Evolutionary conservation across 331 rosid genomes (phyloP), one percentile per base, ranked within the genome.

Genomic region (Quercus phellos): DNA sequence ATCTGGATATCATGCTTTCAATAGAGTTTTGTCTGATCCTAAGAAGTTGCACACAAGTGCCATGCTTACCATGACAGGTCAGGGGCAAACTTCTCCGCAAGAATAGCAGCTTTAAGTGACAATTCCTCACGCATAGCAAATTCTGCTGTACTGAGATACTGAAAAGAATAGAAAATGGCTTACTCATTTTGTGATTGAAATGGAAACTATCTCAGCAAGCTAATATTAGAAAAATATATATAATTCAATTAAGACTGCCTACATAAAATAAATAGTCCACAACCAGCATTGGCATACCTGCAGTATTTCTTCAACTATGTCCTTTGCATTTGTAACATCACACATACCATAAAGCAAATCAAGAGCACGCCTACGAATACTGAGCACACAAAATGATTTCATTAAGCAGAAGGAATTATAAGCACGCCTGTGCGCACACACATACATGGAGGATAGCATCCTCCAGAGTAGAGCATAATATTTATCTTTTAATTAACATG

Each of bases 311-410:
- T 95, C 99, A 26, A 95, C 99, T 79, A 95, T 95, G 86, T 95
- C 99, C 85, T 95, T 95, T 61, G 99, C 99, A 79, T 95, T 95
- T 87, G 99, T 88, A 88, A 93, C 90, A 71, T 95, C 99, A 84
- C 99, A 95, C 99, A 95, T 95, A 78, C 99, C 99, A 84, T 95
- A 95, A 74, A 95, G 99, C 85, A 95, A 90, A 88, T 95, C 99
- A 46, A 95, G 96, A 78, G 99, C 99, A 78, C 99, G 98, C 88
- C 99, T 89, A 72, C 99, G 98, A 72, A 95, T 95, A 81, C 99
- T 95, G 97, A 73, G 59, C 18, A 69, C 56, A 75, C 10, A 83
- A 79, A 79, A 38, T 18, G 71, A 78, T 38, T 51, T 73, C 43
- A 84, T 85, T 82, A 51, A 81, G 78, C 69, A 64, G 83, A 71